Evolutionary conservation across 2,329 filamentous ascomycete genomes (phyloP), one percentile per base, ranked within the genome.

Genomic region (Talaromyces amestolkiae): DNA sequence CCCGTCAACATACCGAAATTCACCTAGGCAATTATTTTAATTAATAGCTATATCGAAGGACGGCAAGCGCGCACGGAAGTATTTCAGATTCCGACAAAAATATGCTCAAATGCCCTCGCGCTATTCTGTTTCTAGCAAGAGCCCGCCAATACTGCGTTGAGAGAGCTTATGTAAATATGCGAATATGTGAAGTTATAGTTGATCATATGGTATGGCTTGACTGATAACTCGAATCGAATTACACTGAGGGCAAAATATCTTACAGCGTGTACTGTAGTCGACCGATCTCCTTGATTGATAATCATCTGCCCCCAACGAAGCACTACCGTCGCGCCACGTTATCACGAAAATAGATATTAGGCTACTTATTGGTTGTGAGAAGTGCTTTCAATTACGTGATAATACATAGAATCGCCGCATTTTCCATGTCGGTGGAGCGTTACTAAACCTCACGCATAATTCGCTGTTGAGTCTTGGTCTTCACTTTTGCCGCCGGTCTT

Each of bases 401-500:
- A 17, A 49, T 15, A 49, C 22, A 27, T 27, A 27, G 45, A 49
- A 22, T 17, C 22, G 19, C 45, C 9, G 10, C 10, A 22, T 49
- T 27, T 17, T 27, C 11, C 19, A 19, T 45, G 9, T 22, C n/a
- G 8, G 41, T 11, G n/a, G 41, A 49, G 19, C 13, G 11, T 49
- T 27, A 49, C 45, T 27, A 17, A 47, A 27, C 11, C 22, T 49
- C 45, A 49, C 6, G 22, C 13, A 49, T 19, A 8, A 17, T 19
- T 37, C 19, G n/a, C n/a, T 3, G 27, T 39, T 17, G 59, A 51
- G 49, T 41, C 61, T 69, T 66, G 4, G 65, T 66, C 13, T 67
- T 62, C 41, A 43, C 45, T 11, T 53, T 66, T 7, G 56, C 66
- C 53, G 65, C 67, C 47, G 2, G 47, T 51, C 15, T 73, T 73